Evolutionary conservation across 2,329 filamentous ascomycete genomes (phyloP), one percentile per base, ranked within the genome.

Genomic region (Pezicula rhizophila): DNA sequence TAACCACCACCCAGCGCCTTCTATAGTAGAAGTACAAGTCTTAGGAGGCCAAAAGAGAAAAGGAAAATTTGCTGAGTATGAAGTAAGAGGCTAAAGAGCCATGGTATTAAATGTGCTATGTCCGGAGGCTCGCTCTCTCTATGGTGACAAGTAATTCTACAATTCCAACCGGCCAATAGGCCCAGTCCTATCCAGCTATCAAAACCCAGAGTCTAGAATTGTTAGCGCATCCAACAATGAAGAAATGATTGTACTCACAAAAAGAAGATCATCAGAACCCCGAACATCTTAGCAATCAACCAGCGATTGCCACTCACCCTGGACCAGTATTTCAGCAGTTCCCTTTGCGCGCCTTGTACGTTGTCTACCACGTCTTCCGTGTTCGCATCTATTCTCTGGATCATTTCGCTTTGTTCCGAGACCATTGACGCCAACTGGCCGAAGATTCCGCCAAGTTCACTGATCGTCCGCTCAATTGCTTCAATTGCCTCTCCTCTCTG

Each of bases 311-410:
- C 89, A 49, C 89, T 93, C 25, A 97, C 91, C 37, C 91, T 79
- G 25, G 82, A 86, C 92, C 93, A 99, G 70, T 97, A 99, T 68
- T 96, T 96, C 71, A 99, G 81, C 63, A 99, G 67, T 69, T 99
- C 92, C 54, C 91, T 79, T 66, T 99, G 93, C 5, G 93, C 93
- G 15, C 93, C 93, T 63, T 96, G 82, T n/a, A 99, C 92, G 60
- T 99, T 99, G 63, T 97, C 92, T 47, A 99, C 92, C 5, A 99
- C 89, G 60, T 96, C 91, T 64, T 99, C 93, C 1, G 92, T 96
- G 68, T 97, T 96, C 56, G 92, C 92, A 62, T 97, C 92, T 63
- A 96, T 96, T 44, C 92, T 79, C 69, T 97, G 89, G 57, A 99
- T 95, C 86, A 96, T 95, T 69, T 96, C 93, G 53, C 88, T 89